Evolutionary conservation across 441 rosid genomes (phyloP), one percentile per base, ranked within the genome.

Genomic region (Aquilaria agallochum): DNA sequence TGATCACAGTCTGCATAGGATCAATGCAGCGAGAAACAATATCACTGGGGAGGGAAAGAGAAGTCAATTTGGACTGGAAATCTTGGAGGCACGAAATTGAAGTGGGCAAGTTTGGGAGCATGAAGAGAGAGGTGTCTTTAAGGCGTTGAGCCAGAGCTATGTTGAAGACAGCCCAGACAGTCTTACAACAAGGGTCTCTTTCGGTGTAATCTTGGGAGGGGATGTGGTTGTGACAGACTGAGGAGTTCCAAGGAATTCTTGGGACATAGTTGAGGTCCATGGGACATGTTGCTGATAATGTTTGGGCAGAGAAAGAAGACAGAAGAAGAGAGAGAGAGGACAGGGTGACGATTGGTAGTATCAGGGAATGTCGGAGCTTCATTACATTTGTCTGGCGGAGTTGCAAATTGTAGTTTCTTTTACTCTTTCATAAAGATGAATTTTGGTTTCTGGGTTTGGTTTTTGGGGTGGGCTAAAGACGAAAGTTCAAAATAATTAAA

Each of bases 231-330:
- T 59, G 55, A 63, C 96, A 92, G 20, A 53, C 59, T 0, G 86
- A 75, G 5, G 76, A 72, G 83, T 93, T 85, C 97, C 96, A 90
- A 46, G 86, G 94, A 76, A 90, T 71, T 66, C 65, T 78, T 1
- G 67, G 53, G n/a, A 85, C 86, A 56, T 87, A 89, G 59, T 53
- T 76, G 64, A 89, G 82, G 69, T 86, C 86, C 68, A 89, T 50
- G 13, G 98, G 96, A 53, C 98, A 92, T n/a, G 72, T 32, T n/a
- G 72, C 31, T 58, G 77, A 9, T 11, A 80, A 50, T 45, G 56
- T 9, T 47, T 42, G 31, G 50, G 62, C 15, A 12, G 63, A 5
- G 49, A 51, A 33, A 3, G 76, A 15, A 15, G 76, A 5, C 5
- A 47, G 48, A n/a, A 44, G 45, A 20, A 50, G 31, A 3, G 33